Evolutionary conservation across 1,284 basidiomycete species (phyloP).

Genomic region (Cerrena zonata): DNA sequence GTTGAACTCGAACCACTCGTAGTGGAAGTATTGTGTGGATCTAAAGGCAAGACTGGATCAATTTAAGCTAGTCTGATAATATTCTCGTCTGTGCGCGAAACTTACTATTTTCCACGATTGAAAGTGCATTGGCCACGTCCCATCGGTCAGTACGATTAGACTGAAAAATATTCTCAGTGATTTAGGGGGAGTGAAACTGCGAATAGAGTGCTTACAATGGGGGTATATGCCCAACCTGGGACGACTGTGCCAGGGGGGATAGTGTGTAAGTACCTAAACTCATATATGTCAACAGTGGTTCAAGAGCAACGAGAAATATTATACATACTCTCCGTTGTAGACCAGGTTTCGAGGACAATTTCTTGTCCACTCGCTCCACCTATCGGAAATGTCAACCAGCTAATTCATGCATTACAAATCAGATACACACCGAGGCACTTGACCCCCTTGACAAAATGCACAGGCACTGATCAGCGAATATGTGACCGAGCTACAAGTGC

Average conservation of each 20-base stretch:
- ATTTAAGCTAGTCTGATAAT: no score
- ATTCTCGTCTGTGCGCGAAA: no score
- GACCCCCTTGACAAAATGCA: conserved; percentile 5
- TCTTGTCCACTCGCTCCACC: not conserved
- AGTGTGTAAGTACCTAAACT: conserved; percentile 1
- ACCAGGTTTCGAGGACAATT: conserved; percentile 2
- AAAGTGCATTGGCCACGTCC: not conserved
- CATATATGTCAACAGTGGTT: no score
- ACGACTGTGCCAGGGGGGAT: conserved; percentile 3
- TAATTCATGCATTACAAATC: not conserved
- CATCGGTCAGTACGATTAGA: not conserved
- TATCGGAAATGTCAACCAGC: not conserved
- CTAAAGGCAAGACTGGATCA: no score
- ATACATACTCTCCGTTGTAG: conserved; percentile 1
- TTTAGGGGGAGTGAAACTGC: no score
- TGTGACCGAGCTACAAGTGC: conserved; percentile 6
- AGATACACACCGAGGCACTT: conserved; percentile 7
- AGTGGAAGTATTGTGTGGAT: no score
- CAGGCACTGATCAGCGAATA: conserved; percentile 5
- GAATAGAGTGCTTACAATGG: conserved; percentile 5
- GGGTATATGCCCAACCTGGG: conserved; percentile 2
- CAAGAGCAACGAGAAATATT: no score
- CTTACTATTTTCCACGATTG: not conserved
- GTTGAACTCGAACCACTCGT: no score
- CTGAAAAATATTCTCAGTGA: conserved; percentile 1